Evolutionary conservation across 495 filamentous ascomycete species (phyloP).

Genomic region (Podospora anserina): DNA sequence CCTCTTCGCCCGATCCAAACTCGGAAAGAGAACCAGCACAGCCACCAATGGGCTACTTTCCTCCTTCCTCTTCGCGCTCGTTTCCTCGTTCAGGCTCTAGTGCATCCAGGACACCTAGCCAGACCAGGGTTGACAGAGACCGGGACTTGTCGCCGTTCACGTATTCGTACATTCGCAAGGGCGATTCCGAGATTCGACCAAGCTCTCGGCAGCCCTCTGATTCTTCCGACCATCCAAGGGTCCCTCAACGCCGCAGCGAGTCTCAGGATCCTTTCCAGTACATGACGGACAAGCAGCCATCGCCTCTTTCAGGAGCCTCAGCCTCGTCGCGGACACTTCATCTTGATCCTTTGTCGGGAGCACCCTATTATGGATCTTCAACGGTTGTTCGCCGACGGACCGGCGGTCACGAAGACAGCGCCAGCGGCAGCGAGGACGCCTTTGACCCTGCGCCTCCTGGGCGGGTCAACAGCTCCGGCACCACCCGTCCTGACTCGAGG

Average conservation of each 20-base stretch:
- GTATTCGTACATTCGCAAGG: slow-evolving; percentile 39
- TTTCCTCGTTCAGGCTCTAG: slow-evolving; percentile 33
- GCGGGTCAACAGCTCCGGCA: neutral
- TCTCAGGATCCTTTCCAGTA: slow-evolving; percentile 42
- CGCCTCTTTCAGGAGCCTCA: slow-evolving; percentile 25
- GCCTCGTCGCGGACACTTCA: slow-evolving; percentile 21
- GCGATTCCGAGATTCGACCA: slow-evolving; percentile 6
- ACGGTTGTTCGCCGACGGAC: slow-evolving; percentile 4
- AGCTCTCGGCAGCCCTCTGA: slow-evolving; percentile 36
- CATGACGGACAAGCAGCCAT: slow-evolving; percentile 34
- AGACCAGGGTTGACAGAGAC: slow-evolving; percentile 19
- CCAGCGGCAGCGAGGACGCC: slow-evolving; percentile 10
- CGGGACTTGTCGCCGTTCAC: slow-evolving; percentile 40
- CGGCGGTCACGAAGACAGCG: slow-evolving; percentile 3
- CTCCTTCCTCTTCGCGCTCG: slow-evolving; percentile 33
- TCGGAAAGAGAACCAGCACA: slow-evolving; percentile 20
- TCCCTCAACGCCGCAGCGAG: slow-evolving; percentile 3
- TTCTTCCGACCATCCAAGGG: slow-evolving; percentile 19
- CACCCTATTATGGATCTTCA: slow-evolving; percentile 10
- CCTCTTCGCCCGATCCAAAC: slow-evolving; percentile 11
- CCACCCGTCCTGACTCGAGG: neutral
- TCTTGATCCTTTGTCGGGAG: neutral
- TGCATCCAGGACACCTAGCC: slow-evolving; percentile 30
- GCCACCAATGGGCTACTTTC: slow-evolving; percentile 38
- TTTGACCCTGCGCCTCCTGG: neutral